Evolutionary conservation across 768 basidiomycete genomes (phyloP), one percentile per base, ranked within the genome.

Genomic region (Paxillus involutus): DNA sequence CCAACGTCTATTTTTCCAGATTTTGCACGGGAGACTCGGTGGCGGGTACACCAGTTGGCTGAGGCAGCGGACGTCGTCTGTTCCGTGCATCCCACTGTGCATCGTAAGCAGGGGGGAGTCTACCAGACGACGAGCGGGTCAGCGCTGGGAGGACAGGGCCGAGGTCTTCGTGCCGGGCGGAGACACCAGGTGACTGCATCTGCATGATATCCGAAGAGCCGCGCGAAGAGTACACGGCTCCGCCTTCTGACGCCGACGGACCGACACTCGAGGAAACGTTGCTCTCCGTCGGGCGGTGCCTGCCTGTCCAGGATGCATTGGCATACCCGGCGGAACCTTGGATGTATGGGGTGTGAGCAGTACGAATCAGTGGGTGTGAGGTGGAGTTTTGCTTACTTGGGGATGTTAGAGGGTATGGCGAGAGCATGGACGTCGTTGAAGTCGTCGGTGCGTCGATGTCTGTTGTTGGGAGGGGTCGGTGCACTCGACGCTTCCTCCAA

Each of bases 21-120:
- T 6, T 4, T 30, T 30, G 13, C 13, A 4, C 24, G 12, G 17
- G 13, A 13, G 43, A 10, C 9, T 44, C 44, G 26, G 3, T 14
- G n/a, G 12, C 0, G 29, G 44, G 29, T n/a, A 12, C 3, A 30
- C 16, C 44, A 4, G 16, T n/a, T 17, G n/a, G 9, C n/a, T 45
- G 44, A 30, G 44, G 44, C 44, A 45, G 30, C 17, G 44, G 44
- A 32, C 30, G 44, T 32, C 4, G 29, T 11, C 16, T 10, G 2
- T 16, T 1, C 19, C 17, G 30, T 11, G 44, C n/a, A 6, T 55
- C 43, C 54, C 54, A 55, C 10, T 44, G 41, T 9, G 54, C 50
- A 40, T 50, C 19, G 21, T 55, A 55, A 14, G 53, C 53, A 24
- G 53, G 53, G 8, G 53, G 53, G 26, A 55, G 43, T 39, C 48